Evolutionary conservation across 768 basidiomycete species (phyloP).

Genomic region (Russula sp.): DNA sequence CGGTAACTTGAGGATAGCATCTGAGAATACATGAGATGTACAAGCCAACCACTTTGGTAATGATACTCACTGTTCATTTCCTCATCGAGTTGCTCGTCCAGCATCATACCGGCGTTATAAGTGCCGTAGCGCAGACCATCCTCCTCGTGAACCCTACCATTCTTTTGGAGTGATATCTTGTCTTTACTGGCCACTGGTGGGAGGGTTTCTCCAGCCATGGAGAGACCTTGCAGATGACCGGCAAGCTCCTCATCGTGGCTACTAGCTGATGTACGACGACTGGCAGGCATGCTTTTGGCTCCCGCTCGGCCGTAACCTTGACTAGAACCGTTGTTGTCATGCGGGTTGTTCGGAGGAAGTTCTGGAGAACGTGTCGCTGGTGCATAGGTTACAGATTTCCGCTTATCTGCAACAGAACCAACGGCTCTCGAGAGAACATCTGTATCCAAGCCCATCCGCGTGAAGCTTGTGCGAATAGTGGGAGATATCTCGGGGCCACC

Average conservation of each 20-base stretch:
- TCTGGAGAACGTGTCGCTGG: slow-evolving; percentile 75
- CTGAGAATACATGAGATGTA: slow-evolving; percentile 40
- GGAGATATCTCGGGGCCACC: slow-evolving; percentile 47
- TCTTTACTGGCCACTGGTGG: slow-evolving; percentile 55
- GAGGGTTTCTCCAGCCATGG: slow-evolving; percentile 60
- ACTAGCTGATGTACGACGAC: slow-evolving; percentile 84
- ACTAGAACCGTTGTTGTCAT: slow-evolving; percentile 41
- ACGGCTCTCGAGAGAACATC: slow-evolving; percentile 68
- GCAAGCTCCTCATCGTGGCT: slow-evolving; percentile 82
- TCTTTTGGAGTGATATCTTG: slow-evolving; percentile 53
- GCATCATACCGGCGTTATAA: slow-evolving; percentile 84
- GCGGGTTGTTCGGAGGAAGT: slow-evolving; percentile 37
- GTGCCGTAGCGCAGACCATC: slow-evolving; percentile 58
- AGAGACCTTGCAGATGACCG: slow-evolving; percentile 69
- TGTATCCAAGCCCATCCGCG: slow-evolving; percentile 49
- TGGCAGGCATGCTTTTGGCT: slow-evolving; percentile 91
- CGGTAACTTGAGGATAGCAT: slow-evolving; percentile 84
- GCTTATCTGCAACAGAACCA: slow-evolving; percentile 67
- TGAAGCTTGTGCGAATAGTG: slow-evolving; percentile 43
- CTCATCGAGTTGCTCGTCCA: slow-evolving; percentile 90
- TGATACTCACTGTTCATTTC: slow-evolving; percentile 83
- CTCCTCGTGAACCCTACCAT: slow-evolving; percentile 53
- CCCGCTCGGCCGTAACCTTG: slow-evolving; percentile 63
- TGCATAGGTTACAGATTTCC: slow-evolving; percentile 84
- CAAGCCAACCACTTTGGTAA: neutral